Evolutionary conservation across 108 stramenopile species (phyloP), one percentile per base, ranked within the genome.

Genomic region (Pseudonitzschia pungens): DNA sequence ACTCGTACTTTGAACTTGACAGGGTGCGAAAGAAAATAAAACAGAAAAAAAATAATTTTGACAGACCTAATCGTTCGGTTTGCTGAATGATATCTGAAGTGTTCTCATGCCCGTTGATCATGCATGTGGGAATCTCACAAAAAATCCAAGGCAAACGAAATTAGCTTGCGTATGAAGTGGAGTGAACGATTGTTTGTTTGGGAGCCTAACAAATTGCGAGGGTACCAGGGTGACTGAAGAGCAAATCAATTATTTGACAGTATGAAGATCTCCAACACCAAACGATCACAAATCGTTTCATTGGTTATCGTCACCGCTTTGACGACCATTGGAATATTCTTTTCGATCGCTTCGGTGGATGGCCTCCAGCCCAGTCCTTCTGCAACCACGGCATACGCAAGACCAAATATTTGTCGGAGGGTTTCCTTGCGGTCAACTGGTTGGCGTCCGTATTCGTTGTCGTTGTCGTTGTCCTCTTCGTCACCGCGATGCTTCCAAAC

Each of bases 401-500:
- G 22, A 10, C 9, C 22, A 4, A 55, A 24, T 26, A 9, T 20
- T 55, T 11, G 21, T 55, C 24, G 54, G 24, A 55, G 54, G 24
- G 10, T 2, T 20, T 24, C 54, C 12, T 2, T 24, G 12, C 22
- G 22, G 54, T 55, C 24, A 26, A 12, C 54, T 10, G 45, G 10
- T 48, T 11, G 14, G 45, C 14, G 3, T 18, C 1, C 16, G 18
- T 26, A 55, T 24, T 22, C 4, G 21, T 26, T 20, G n/a, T n/a
- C 29, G 33, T 54, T 40, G 60, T n/a, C 28, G 28, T 60, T 18
- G 60, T 33, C 32, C 9, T 40, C 32, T 18, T 62, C 60, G 36
- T 62, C 60, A 33, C 31, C 59, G 59, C 60, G 60, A 62, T 40
- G 28, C n/a, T 62, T 33, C 32, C 60, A 0, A 33, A 62, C 60